Conservation (phyloP, 306 rosid genomes). For the Cucumis cinereus region DNA sequence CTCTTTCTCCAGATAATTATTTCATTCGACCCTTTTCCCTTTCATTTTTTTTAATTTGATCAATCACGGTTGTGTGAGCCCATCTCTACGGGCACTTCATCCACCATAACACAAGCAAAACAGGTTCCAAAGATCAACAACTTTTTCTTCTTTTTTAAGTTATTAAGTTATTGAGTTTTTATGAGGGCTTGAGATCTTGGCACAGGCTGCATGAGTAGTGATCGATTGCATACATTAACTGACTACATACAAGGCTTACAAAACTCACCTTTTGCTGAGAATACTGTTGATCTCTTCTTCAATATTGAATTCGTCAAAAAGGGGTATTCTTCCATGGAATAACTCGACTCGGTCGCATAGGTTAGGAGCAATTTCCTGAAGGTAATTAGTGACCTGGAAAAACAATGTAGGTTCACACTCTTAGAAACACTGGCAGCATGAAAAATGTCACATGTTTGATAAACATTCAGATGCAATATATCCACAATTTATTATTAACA, state of each 20-base stretch:
- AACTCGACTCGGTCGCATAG: slow-evolving; percentile 87
- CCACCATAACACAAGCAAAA: background rate
- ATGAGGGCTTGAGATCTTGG: background rate
- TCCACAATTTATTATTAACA: background rate
- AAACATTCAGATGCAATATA: background rate
- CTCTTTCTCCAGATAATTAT: background rate
- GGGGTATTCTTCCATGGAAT: slow-evolving; percentile 56
- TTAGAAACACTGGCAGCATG: background rate
- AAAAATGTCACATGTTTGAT: background rate
- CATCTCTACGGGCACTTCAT: background rate
- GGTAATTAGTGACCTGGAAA: slow-evolving; percentile 83
- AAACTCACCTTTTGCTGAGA: slow-evolving; percentile 71
- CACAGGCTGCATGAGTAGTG: background rate
- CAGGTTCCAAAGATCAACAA: background rate
- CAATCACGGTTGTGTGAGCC: background rate
- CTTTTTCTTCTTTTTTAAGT: background rate
- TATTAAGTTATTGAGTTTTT: too few species aligned
- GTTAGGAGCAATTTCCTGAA: slow-evolving; percentile 94
- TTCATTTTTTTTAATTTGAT: background rate
- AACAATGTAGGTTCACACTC: background rate
- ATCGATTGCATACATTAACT: background rate
- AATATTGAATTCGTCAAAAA: slow-evolving; percentile 73
- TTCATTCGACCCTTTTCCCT: background rate
- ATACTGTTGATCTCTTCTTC: slow-evolving; percentile 85
- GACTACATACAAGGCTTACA: slow-evolving; percentile 8